A percentile compares a stretch with the other conserved stretches of the same genome.
Conservation (phyloP, 1,284 basidiomycete species). For the Austroboletus niveus region DNA sequence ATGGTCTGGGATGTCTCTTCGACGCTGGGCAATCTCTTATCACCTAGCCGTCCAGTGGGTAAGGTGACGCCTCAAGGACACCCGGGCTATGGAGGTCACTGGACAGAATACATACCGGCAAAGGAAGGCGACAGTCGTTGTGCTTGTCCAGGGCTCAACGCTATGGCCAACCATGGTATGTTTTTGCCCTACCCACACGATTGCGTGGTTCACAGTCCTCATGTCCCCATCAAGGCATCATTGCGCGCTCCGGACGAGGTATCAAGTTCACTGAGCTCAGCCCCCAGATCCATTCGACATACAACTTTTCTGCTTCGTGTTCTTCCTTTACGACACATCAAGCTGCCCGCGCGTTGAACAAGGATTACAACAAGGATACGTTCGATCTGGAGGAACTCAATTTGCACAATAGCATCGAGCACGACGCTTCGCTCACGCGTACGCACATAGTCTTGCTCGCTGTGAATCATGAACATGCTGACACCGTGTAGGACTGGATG, state of each 20-base stretch:
- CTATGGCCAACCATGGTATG: constrained; percentile 73
- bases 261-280: constrained; percentile 64
- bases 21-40: constrained; percentile 53
- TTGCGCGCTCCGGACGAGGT: constrained; percentile 62
- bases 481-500: constrained; percentile 53
- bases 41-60: constrained; percentile 47
- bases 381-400: constrained; percentile 65
- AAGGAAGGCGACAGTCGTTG: constrained; percentile 62
- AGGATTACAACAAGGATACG: constrained; percentile 52
- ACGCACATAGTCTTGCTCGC: constrained; percentile 24
- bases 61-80: constrained; percentile 55
- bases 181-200: constrained; percentile 1
- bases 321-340: constrained; percentile 60
- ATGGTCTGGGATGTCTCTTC: constrained; percentile 55
- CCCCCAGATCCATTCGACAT: constrained; percentile 47
- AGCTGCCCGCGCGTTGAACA: constrained; percentile 55
- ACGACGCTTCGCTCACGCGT: constrained; percentile 73
- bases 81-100: constrained; percentile 61
- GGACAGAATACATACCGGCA: constrained; percentile 64
- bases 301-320: constrained; percentile 69
- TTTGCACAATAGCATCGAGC: constrained; percentile 76
- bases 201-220: neutral
- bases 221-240: constrained; percentile 47
- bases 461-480: neutral
- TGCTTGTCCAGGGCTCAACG: constrained; percentile 70